Evolutionary conservation across 139 green algal genomes (phyloP).

Genomic region (Dunaliella sp.): DNA sequence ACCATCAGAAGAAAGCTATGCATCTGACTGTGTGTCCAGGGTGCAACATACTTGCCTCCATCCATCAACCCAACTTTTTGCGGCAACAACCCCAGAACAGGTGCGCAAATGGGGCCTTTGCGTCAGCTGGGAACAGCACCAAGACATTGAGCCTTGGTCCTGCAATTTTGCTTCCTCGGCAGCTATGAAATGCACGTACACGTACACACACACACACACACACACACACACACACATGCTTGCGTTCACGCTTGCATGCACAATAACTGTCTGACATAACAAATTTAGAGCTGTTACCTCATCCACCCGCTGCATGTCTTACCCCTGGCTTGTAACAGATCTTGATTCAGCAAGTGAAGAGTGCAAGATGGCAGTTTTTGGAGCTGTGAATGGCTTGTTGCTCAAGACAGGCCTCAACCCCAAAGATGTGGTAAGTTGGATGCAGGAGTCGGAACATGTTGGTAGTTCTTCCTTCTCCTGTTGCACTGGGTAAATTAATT

Average conservation of each 20-base stretch:
- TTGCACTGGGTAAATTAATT: neutral
- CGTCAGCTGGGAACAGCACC: neutral
- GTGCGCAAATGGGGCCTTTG: neutral
- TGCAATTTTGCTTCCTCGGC: neutral
- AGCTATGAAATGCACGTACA: neutral
- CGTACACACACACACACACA: neutral
- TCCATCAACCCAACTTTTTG: slow-evolving; percentile 7
- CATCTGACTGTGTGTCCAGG: too few relatives aligned
- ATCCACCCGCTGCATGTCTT: neutral
- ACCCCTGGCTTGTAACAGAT: neutral
- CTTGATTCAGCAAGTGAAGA: neutral
- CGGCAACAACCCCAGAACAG: neutral
- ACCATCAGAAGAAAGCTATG: too few relatives aligned
- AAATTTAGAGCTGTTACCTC: neutral
- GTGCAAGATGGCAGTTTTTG: slow-evolving; percentile 1
- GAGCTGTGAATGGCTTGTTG: slow-evolving; percentile 19
- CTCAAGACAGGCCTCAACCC: slow-evolving; percentile 33
- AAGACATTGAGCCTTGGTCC: too few relatives aligned
- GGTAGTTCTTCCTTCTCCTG: neutral
- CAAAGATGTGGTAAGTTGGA: slow-evolving; percentile 41
- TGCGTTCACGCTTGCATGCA: too few relatives aligned
- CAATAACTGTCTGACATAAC: too few relatives aligned
- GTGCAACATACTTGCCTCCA: slow-evolving; percentile 8
- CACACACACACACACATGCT: neutral
- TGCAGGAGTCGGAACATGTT: too few relatives aligned